Percentiles rank a stretch among this genome's conserved stretches.
These are phyloP conservation scores for Fusarium sp. DNA, from an alignment of 2,329 filamentous ascomycete species.

Conservation along the genomic window DNA sequence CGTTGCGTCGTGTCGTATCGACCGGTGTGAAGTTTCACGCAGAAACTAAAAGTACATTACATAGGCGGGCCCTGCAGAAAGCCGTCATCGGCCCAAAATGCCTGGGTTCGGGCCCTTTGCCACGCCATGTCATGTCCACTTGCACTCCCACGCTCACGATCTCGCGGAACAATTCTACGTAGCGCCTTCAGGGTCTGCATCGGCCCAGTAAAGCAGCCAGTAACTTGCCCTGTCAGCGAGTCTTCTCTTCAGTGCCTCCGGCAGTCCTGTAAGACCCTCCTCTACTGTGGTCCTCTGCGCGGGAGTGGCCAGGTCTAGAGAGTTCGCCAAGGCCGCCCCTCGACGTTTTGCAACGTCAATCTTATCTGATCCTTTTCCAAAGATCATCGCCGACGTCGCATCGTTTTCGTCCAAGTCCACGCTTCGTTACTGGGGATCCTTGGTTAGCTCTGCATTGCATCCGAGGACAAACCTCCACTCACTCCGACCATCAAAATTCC, in stretches of 20 bases:
- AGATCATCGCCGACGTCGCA: conserved; percentile 57
- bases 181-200: conserved; percentile 32
- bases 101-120: conserved; percentile 16
- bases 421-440: conserved; percentile 21
- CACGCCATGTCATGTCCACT: conserved; percentile 2
- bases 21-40: conserved; percentile 16
- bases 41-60: background rate
- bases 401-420: conserved; percentile 21
- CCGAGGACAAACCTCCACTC: conserved; percentile 30
- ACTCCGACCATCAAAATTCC: conserved; percentile 25
- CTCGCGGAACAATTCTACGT: conserved; percentile 22
- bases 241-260: conserved; percentile 1
- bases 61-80: conserved; percentile 16
- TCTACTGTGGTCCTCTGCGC: conserved; percentile 14
- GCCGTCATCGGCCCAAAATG: conserved; percentile 39
- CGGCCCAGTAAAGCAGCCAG: conserved; percentile 6
- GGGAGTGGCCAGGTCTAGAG: conserved; percentile 14
- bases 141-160: conserved; percentile 9
- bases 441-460: conserved; percentile 19
- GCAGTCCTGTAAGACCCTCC: conserved; percentile 24
- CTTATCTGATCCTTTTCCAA: conserved; percentile 44
- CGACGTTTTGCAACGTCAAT: conserved; percentile 23
- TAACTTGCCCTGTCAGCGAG: background rate
- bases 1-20: conserved; percentile 14
- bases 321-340: conserved; percentile 16